Evolutionary conservation across 148 eudicot genomes (phyloP).

Genomic region (Selenicereus undatus): DNA sequence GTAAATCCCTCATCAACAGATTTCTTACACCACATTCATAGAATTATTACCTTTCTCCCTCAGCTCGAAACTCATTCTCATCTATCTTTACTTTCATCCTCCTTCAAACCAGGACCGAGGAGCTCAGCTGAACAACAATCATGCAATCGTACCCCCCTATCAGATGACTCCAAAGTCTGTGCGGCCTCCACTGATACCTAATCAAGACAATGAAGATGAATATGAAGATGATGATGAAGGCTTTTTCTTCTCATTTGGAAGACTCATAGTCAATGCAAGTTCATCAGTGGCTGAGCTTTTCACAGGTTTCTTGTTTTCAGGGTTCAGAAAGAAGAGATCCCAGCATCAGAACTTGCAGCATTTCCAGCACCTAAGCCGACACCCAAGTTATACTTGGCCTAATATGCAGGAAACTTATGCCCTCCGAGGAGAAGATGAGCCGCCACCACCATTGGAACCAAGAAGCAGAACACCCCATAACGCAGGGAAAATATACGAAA

Average conservation of each 20-base stretch:
- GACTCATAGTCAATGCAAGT: slow-evolving; percentile 50
- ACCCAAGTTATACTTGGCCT: slow-evolving; percentile 45
- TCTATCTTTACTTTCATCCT: not conserved
- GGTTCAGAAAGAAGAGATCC: slow-evolving; percentile 40
- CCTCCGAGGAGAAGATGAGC: slow-evolving; percentile 52
- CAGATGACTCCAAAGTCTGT: slow-evolving; percentile 47
- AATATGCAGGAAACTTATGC: slow-evolving; percentile 51
- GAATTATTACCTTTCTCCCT: not conserved
- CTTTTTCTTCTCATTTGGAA: slow-evolving; percentile 54
- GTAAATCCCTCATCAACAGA: slow-evolving; percentile 31
- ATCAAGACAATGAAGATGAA: slow-evolving; percentile 49
- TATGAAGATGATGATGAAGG: slow-evolving; percentile 74
- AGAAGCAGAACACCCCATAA: slow-evolving; percentile 43
- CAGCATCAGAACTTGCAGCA: slow-evolving; percentile 34
- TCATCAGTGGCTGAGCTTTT: slow-evolving; percentile 52
- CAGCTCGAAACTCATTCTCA: not conserved
- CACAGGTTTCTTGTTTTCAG: slow-evolving; percentile 43
- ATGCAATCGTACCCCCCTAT: slow-evolving; percentile 43
- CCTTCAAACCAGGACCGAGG: slow-evolving; percentile 35
- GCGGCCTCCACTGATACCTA: slow-evolving; percentile 56
- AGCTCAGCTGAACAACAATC: slow-evolving; percentile 23
- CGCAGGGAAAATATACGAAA: slow-evolving; percentile 26
- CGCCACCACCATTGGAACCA: slow-evolving; percentile 30
- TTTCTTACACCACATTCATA: not conserved
- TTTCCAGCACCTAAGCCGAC: slow-evolving; percentile 39